Evolutionary conservation across 805 yeast species (phyloP).

Genomic region (Teunomyces barrocoloradensis): DNA sequence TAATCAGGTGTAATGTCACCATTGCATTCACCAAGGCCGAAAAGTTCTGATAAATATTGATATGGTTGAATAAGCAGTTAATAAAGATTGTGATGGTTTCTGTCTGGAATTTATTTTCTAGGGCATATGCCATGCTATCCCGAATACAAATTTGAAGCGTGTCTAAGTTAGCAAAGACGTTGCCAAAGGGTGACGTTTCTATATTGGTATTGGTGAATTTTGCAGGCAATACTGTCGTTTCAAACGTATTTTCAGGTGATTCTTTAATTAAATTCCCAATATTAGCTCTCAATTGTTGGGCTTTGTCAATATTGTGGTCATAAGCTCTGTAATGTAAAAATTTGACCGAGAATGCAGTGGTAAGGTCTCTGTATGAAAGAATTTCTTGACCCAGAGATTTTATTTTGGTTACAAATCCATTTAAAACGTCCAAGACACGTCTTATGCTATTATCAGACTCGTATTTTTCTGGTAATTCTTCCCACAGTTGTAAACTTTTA

Average conservation of each 20-base stretch:
- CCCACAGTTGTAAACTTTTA: slow-evolving; percentile 7
- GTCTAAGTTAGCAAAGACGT: slow-evolving; percentile 28
- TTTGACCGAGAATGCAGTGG: slow-evolving; percentile 27
- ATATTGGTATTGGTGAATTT: slow-evolving; percentile 26
- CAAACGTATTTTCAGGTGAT: slow-evolving; percentile 13
- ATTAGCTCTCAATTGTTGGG: slow-evolving; percentile 6
- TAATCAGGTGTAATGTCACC: slow-evolving; percentile 12
- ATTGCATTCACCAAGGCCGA: slow-evolving; percentile 27
- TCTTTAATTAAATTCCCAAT: slow-evolving; percentile 11
- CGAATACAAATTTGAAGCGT: slow-evolving; percentile 21
- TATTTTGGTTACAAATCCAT: slow-evolving; percentile 20
- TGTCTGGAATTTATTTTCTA: slow-evolving; percentile 7
- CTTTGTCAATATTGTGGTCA: slow-evolving; percentile 23
- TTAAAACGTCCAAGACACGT: slow-evolving; percentile 31
- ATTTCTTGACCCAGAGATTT: slow-evolving; percentile 2
- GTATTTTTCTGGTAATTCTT: slow-evolving; percentile 5
- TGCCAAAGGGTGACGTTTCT: slow-evolving; percentile 26
- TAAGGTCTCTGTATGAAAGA: slow-evolving; percentile 27
- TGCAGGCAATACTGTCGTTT: slow-evolving; percentile 12
- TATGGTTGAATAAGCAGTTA: slow-evolving; percentile 37
- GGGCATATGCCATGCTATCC: slow-evolving; percentile 22
- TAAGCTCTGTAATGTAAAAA: slow-evolving; percentile 23
- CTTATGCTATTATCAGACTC: slow-evolving; percentile 25
- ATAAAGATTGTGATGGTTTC: slow-evolving; percentile 26
- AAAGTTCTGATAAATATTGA: slow-evolving; percentile 32